Percentiles rank a stretch among this genome's conserved stretches.
These are phyloP conservation scores for Calocybe gangraenosa DNA, from an alignment of 768 basidiomycete species.

Conservation along the genomic window DNA sequence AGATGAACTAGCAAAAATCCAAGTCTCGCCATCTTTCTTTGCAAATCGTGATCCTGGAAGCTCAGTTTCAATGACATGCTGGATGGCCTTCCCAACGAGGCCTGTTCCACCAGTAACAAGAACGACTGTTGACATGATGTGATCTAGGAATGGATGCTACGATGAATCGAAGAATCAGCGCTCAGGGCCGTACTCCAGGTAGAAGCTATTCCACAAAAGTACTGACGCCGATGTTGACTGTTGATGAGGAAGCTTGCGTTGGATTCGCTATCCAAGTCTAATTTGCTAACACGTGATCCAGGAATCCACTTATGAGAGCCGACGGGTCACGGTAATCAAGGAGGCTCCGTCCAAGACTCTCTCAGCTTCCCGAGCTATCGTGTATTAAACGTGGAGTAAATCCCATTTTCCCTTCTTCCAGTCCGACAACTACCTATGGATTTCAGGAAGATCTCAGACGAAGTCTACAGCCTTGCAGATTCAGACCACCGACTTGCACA, in stretches of 20 bases:
- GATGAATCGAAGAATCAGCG: not conserved
- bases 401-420: not conserved
- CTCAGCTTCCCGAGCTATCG: too few species aligned
- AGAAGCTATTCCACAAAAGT: too few species aligned
- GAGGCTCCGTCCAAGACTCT: too few species aligned
- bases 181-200: too few species aligned
- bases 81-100: conserved; percentile 82
- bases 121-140: conserved; percentile 42
- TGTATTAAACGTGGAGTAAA: too few species aligned
- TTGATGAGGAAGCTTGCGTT: not conserved
- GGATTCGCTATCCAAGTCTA: too few species aligned
- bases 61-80: conserved; percentile 75
- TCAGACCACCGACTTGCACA: conserved; percentile 51
- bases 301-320: conserved; percentile 6
- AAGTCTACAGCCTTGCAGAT: conserved; percentile 60
- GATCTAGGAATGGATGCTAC: not conserved
- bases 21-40: conserved; percentile 68
- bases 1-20: conserved; percentile 77
- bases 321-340: too few species aligned
- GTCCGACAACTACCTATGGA: conserved; percentile 32
- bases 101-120: conserved; percentile 86
- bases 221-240: not conserved
- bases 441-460: conserved; percentile 43
- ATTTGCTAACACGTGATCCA: conserved; percentile 11
- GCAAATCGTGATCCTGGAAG: conserved; percentile 77